A percentile compares a stretch with the other conserved stretches of the same genome.
Conservation (phyloP, 805 yeast species). For the Maudiozyma bulderi region DNA sequence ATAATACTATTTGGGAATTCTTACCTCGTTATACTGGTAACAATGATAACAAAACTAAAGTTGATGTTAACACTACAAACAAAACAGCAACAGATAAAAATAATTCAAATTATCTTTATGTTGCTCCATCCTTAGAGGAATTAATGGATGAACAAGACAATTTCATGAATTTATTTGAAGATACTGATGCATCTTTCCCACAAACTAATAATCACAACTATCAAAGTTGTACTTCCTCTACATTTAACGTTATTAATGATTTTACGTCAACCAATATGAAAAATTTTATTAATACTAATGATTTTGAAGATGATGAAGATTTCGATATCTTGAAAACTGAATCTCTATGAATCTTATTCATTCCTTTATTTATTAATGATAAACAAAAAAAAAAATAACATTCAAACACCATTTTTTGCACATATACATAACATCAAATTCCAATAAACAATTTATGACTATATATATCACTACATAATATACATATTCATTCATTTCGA, state of each 20-base stretch:
- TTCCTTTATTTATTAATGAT: background rate
- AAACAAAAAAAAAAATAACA: background rate
- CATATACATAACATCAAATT: background rate
- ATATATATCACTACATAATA: background rate
- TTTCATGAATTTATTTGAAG: constrained; percentile 3
- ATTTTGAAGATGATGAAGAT: constrained; percentile 2
- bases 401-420: background rate
- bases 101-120: constrained; percentile 6
- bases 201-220: background rate
- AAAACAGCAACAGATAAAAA: background rate
- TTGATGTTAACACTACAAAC: background rate
- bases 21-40: constrained; percentile 8
- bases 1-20: constrained; percentile 8
- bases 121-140: constrained; percentile 28
- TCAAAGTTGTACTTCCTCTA: background rate
- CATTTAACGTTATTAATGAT: background rate
- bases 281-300: background rate
- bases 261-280: background rate
- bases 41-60: background rate
- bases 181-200: background rate
- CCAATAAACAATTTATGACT: background rate
- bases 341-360: background rate
- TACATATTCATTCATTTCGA: background rate
- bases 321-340: constrained; percentile 2
- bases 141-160: constrained; percentile 26